phyloP scores from a whole-genome alignment of 495 filamentous ascomycete species.

The Coniosporium apollinis region DNA sequence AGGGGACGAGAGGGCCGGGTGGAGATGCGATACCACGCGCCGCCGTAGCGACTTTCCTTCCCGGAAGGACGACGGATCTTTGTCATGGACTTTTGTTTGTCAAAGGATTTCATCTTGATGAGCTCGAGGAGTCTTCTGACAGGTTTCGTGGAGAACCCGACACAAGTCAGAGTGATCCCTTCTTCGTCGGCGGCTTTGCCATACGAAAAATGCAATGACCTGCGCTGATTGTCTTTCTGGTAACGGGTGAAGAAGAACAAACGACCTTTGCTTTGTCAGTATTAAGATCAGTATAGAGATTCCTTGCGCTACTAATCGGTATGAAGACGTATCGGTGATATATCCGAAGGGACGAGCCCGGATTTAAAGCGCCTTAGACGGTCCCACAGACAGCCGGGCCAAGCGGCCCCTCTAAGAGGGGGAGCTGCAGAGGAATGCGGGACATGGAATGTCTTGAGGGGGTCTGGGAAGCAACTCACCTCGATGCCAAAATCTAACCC shows the following conservation, averaged over 20 bases:
- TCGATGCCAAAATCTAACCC: constrained; percentile 10
- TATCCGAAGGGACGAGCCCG: too few species aligned
- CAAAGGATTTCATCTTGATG: constrained; percentile 25
- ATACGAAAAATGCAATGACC: constrained; percentile 8
- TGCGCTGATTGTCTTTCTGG: constrained; percentile 13
- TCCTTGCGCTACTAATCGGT: too few species aligned
- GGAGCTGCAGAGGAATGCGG: too few species aligned
- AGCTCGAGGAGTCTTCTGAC: constrained; percentile 44
- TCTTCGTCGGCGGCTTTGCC: constrained; percentile 24
- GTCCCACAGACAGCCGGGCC: too few species aligned
- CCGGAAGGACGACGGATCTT: constrained; percentile 31
- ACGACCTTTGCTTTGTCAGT: constrained; percentile 6
- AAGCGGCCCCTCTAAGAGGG: too few species aligned
- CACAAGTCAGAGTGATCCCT: constrained; percentile 27
- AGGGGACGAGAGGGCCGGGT: constrained; percentile 59
- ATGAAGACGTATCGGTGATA: too few species aligned
- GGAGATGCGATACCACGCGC: constrained; percentile 45
- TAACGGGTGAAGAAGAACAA: constrained; percentile 25
- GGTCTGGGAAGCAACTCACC: too few species aligned
- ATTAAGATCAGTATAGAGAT: too few species aligned
- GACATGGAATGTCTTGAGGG: too few species aligned
- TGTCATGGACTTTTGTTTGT: constrained; percentile 27
- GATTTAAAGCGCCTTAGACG: too few species aligned
- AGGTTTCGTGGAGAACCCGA: constrained; percentile 36
- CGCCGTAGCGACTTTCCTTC: constrained; percentile 23